A percentile compares a stretch with the other conserved stretches of the same genome.
Evolutionary conservation across 225 moss, liverwort and hornwort species (phyloP).

Genomic region (Anthoceros angustus): DNA sequence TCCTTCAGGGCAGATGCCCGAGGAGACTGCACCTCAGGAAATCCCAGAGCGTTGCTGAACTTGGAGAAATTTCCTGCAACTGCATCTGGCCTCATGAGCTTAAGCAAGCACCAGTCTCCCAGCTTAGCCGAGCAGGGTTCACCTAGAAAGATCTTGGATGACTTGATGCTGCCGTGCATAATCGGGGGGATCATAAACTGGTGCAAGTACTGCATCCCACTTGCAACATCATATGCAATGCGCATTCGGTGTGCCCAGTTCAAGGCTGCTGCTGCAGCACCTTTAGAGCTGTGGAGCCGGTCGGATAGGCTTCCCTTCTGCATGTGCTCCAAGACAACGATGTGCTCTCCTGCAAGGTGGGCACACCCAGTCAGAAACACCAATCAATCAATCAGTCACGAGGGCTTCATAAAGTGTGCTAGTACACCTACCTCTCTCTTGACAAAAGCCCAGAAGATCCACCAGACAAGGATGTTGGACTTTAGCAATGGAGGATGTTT

Average conservation of each 20-base stretch:
- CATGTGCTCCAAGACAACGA: background rate
- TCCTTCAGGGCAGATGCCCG: background rate
- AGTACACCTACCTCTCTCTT: background rate
- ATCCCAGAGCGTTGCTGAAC: background rate
- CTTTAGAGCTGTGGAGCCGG: background rate
- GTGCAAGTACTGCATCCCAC: background rate
- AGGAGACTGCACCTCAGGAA: background rate
- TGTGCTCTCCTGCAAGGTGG: background rate
- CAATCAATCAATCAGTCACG: too few relatives aligned
- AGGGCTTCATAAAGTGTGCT: background rate
- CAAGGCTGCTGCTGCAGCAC: background rate
- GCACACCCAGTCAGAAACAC: background rate
- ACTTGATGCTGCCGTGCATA: conserved; percentile 1
- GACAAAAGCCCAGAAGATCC: background rate
- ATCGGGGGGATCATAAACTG: background rate
- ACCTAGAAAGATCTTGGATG: background rate
- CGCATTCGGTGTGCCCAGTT: background rate
- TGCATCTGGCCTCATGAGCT: background rate
- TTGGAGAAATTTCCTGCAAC: background rate
- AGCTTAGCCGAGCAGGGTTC: background rate
- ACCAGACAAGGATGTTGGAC: background rate
- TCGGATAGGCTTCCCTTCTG: background rate
- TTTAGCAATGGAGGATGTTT: background rate
- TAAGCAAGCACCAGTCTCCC: background rate
- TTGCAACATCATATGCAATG: background rate